Base-by-base conservation (phyloP, 2,329 filamentous ascomycete species). In the Onygenales sp. region DNA sequence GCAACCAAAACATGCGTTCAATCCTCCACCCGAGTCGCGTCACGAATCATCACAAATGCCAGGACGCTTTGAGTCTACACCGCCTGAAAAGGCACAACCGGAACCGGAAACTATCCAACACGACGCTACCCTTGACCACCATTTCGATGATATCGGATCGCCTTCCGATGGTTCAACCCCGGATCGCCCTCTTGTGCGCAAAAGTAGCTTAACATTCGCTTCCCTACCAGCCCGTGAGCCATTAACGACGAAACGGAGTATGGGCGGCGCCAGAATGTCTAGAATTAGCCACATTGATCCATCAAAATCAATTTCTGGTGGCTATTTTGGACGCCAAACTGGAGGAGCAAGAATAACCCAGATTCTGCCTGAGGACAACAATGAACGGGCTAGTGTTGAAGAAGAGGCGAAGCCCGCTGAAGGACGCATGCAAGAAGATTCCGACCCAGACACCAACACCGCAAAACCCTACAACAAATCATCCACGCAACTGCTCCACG, bases 201-300 rank as follows among this genome's bases (percentile, higher is more conserved):
- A 97, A 76, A 95, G 91, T 70, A 97, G 92, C 67, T 78, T 98
- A 56, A 95, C 87, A 55, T 97, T 98, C 71, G 89, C 93, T 39
- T 89, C 93, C 14, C 77, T 98, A 10, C 93, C 93, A 33, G 91
- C 92, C 2, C 82, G 93, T 56, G 92, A 97, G 64, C 92, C 92
- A 37, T 75, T 97, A 51, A 83, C 84, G 34, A 82, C 81, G 13
- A 94, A 94, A 67, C 92, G 91, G 72, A 94, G 87, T 66, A 82
- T 90, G 63, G 90, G 85, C 13, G 68, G 79, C 44, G 78, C 80
- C 17, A 79, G 88, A 49, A 73, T 81, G 50, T 91, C 88, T 21
- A 79, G 88, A 56, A 87, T 83, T 6, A 95, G 88, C 63, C 86
- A 95, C 59, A 67, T 91, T 37, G 88, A 95, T 51, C 79, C 81